Percentiles rank a stretch among this genome's conserved stretches.
These are phyloP conservation scores for Neurospora sublineolata DNA, from an alignment of 495 filamentous ascomycete species.

Conservation along the genomic window DNA sequence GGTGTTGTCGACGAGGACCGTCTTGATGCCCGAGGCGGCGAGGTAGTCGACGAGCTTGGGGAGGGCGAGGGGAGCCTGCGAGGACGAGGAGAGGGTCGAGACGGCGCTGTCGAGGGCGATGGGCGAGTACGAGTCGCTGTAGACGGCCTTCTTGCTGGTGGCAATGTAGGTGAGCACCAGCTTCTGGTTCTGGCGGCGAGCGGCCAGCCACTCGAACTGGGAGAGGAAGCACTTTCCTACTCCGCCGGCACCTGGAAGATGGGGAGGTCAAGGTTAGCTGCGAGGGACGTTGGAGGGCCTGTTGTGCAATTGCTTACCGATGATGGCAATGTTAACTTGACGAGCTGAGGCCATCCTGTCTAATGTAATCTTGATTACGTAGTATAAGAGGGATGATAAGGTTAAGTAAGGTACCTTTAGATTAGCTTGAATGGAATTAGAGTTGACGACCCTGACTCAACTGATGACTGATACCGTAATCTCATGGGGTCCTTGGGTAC, in stretches of 20 bases:
- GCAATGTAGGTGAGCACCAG: constrained; percentile 69
- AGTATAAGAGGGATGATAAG: not conserved
- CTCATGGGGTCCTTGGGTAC: not conserved
- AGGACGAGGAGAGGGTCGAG: constrained; percentile 43
- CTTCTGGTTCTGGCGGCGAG: constrained; percentile 41
- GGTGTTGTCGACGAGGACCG: constrained; percentile 87
- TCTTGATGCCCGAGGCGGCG: constrained; percentile 52
- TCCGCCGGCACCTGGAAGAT: constrained; percentile 66
- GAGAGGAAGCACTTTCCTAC: constrained; percentile 84
- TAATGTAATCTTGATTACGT: not conserved
- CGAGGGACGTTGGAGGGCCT: not conserved
- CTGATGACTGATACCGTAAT: not conserved
- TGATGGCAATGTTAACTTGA: constrained; percentile 24
- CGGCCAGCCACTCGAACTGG: constrained; percentile 54
- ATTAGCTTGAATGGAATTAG: not conserved
- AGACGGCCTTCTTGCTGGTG: constrained; percentile 67
- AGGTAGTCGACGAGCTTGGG: constrained; percentile 63
- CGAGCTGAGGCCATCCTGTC: constrained; percentile 17
- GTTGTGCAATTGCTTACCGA: constrained; percentile 11
- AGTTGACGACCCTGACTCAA: not conserved
- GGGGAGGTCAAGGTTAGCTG: constrained; percentile 2
- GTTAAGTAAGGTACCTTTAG: not conserved
- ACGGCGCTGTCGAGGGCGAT: constrained; percentile 44
- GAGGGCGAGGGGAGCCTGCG: constrained; percentile 46
- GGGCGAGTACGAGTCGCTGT: constrained; percentile 46